Evolutionary conservation across 768 basidiomycete species (phyloP).

Genomic region (Myochromella boudieri): DNA sequence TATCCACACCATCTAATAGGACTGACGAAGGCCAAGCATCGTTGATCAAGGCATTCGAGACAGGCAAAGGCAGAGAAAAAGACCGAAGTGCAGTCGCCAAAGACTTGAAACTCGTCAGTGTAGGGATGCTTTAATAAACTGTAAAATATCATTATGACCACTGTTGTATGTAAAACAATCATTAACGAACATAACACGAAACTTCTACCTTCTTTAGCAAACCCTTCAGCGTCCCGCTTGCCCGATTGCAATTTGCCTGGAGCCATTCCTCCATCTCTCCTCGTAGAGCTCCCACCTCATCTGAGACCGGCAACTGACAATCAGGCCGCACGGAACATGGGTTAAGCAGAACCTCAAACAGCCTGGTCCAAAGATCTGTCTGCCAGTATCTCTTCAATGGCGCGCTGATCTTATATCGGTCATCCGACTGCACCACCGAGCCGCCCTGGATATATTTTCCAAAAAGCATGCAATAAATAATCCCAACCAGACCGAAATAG

Average conservation of each 20-base stretch:
- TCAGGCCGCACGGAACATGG: conserved; percentile 59
- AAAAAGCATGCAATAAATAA: conserved; percentile 94
- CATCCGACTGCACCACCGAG: conserved; percentile 40
- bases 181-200: conserved; percentile 38
- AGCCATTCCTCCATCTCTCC: conserved; percentile 88
- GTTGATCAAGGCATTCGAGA: conserved; percentile 73
- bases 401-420: conserved; percentile 64
- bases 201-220: conserved; percentile 81
- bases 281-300: conserved; percentile 64
- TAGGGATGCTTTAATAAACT: conserved; percentile 56
- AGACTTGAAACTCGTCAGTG: conserved; percentile 72
- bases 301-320: conserved; percentile 67
- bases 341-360: conserved; percentile 89
- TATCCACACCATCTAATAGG: conserved; percentile 42
- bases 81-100: conserved; percentile 69
- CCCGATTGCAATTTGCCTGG: conserved; percentile 82
- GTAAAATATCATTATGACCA: conserved; percentile 2
- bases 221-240: conserved; percentile 76
- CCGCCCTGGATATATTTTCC: conserved; percentile 91
- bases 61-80: conserved; percentile 69
- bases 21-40: conserved; percentile 81
- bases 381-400: conserved; percentile 98
- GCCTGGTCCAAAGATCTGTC: conserved; percentile 74
- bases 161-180: background rate
- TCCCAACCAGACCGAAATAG: conserved; percentile 93